Evolutionary conservation across 2,329 filamentous ascomycete genomes (phyloP).

Genomic region (Achaetomium macrosporum): DNA sequence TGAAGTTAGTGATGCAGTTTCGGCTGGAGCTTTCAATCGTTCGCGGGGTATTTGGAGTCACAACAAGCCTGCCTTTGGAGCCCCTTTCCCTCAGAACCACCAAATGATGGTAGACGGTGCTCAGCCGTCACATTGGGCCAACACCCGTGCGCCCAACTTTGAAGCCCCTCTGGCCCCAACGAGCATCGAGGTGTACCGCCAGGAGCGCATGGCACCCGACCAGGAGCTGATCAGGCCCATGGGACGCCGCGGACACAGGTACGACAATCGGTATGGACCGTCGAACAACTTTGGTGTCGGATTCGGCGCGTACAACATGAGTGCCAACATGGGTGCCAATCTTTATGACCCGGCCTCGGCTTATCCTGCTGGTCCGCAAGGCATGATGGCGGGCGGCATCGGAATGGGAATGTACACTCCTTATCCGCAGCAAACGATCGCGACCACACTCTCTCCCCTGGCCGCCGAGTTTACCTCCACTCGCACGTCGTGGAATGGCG

Average conservation of each 20-base stretch:
- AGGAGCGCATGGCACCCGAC: constrained; percentile 45
- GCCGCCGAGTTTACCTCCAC: constrained; percentile 66
- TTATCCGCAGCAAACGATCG: constrained; percentile 52
- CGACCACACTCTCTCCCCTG: constrained; percentile 64
- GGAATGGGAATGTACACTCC: constrained; percentile 40
- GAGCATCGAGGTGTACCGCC: constrained; percentile 37
- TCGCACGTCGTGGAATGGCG: constrained; percentile 47
- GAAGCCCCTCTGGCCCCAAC: constrained; percentile 35
- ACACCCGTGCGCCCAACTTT: constrained; percentile 37
- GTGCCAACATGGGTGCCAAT: constrained; percentile 15
- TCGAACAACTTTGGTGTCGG: constrained; percentile 31
- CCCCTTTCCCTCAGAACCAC: constrained; percentile 22
- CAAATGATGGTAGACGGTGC: constrained; percentile 32
- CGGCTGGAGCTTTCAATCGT: constrained; percentile 47
- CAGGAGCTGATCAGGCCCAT: constrained; percentile 42
- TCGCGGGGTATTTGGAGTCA: constrained; percentile 52
- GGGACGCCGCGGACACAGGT: constrained; percentile 42
- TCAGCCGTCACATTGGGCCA: constrained; percentile 43
- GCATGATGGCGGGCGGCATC: constrained; percentile 33
- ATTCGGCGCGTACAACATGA: constrained; percentile 33
- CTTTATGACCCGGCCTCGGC: constrained; percentile 27
- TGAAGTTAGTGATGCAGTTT: constrained; percentile 51
- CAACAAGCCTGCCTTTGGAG: constrained; percentile 39
- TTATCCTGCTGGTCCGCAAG: constrained; percentile 23
- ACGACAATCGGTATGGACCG: constrained; percentile 36